Evolutionary conservation across 257 asterid genomes (phyloP), one percentile per base, ranked within the genome.

Genomic region (Salvia miltiorrhiza): DNA sequence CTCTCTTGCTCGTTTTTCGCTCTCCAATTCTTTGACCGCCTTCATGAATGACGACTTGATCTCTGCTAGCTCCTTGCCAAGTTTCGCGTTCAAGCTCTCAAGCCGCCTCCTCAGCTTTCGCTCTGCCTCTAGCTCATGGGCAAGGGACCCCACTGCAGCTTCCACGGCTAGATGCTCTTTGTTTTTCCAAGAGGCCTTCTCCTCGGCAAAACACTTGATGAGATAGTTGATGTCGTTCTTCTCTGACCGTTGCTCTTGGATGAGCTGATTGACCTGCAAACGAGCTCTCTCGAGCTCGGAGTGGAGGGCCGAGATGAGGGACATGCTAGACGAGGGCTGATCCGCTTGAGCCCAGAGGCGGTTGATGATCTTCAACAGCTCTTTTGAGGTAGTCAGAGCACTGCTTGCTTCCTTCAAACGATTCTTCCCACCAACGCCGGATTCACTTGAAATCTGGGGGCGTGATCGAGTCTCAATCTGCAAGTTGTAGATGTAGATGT

Each of bases 221-320:
- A 93, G 84, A 62, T 86, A 82, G 78, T 63, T 82, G n/a, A 86
- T 67, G 72, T 88, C 97, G 12, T 74, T 77, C 63, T 82, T 87
- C 47, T 85, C 92, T 0, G 84, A 70, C 3, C 82, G 82, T 40
- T 85, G 91, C 57, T 90, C 98, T 54, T 85, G 98, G 83, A 93
- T 81, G 8, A 88, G 80, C 64, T 88, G 95, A 61, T 93, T 90
- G 17, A 88, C 94, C 73, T 84, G 96, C 16, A 90, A 76, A 20
- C 96, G 96, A 20, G 96, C 97, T 63, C 99, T 78, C 82, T 93
- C 99, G 13, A 93, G 96, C 89, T 93, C 99, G 2, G 94, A 79
- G 65, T 90, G 95, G 56, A 93, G 92, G 14, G 99, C 98, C 1
- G 98, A 88, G 84, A 93, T 81, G 17, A 93, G 87, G 37, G 97